Conservation (phyloP, 768 basidiomycete species). For the Paxillus rubicundulus region DNA sequence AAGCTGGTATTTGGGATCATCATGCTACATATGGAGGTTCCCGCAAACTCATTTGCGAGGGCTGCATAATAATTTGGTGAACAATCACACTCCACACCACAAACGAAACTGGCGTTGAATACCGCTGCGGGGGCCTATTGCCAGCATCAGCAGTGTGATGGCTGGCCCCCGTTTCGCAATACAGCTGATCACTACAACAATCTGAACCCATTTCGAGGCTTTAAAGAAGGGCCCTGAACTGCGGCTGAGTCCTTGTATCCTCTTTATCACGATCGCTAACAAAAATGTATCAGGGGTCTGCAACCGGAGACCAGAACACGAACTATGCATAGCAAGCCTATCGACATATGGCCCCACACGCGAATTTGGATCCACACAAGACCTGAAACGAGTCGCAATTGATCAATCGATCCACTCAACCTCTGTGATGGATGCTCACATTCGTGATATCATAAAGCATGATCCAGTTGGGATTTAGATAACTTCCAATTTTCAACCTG, state of each 20-base stretch:
- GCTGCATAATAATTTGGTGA: constrained; percentile 1
- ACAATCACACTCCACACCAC: neutral
- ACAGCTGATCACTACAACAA: constrained; percentile 3
- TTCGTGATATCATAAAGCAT: neutral
- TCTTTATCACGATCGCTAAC: constrained; percentile 21
- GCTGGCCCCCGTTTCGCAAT: constrained; percentile 5
- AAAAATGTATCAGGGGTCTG: neutral
- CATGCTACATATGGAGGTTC: constrained; percentile 4
- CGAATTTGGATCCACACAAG: constrained; percentile 13
- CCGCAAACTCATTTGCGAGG: neutral
- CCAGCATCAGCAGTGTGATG: constrained; percentile 9
- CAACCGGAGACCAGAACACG: neutral
- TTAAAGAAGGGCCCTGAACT: constrained; percentile 2
- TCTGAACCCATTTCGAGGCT: constrained; percentile 6
- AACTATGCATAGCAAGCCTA: constrained; percentile 18
- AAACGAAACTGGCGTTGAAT: constrained; percentile 1
- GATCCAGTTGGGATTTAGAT: neutral
- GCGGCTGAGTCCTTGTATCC: constrained; percentile 13
- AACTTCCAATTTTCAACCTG: neutral
- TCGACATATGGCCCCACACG: constrained; percentile 13
- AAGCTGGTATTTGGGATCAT: neutral
- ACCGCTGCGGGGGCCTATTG: constrained; percentile 7
- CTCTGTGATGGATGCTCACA: constrained; percentile 9
- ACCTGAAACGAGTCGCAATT: constrained; percentile 3
- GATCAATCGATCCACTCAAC: neutral